Evolutionary conservation across 2,329 filamentous ascomycete species (phyloP).

Genomic region (Fusarium temperatum): DNA sequence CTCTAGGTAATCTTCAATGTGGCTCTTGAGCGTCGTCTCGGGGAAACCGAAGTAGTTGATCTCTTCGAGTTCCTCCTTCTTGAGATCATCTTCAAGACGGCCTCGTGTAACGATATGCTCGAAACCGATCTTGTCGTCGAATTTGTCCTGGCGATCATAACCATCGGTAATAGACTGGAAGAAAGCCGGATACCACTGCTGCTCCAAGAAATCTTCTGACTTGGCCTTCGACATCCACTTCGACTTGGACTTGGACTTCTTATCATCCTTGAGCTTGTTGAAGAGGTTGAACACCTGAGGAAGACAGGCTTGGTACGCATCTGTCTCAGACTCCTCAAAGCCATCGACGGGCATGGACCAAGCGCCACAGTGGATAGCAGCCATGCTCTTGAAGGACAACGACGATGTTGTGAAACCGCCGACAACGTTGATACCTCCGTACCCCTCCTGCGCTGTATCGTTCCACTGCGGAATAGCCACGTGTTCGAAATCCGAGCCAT

Average conservation of each 20-base stretch:
- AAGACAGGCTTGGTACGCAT: constrained; percentile 56
- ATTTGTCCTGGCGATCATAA: constrained; percentile 48
- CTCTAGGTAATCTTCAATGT: constrained; percentile 45
- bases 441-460: constrained; percentile 29
- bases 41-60: constrained; percentile 50
- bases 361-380: constrained; percentile 54
- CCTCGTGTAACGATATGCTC: constrained; percentile 42
- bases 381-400: constrained; percentile 55
- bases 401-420: constrained; percentile 54
- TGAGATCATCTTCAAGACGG: constrained; percentile 36
- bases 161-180: constrained; percentile 50
- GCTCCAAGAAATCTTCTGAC: constrained; percentile 37
- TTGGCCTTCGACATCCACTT: neutral
- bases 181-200: constrained; percentile 47
- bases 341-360: constrained; percentile 51
- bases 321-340: constrained; percentile 52
- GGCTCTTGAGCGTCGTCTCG: constrained; percentile 44
- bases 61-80: constrained; percentile 32
- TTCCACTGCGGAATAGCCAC: constrained; percentile 42
- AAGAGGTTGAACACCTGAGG: constrained; percentile 49
- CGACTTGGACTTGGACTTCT: constrained; percentile 3
- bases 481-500: constrained; percentile 42
- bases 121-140: constrained; percentile 47
- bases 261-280: constrained; percentile 42
- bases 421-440: constrained; percentile 53